phyloP scores from a whole-genome alignment of 495 filamentous ascomycete genomes.

The Endocarpon pusillum region DNA sequence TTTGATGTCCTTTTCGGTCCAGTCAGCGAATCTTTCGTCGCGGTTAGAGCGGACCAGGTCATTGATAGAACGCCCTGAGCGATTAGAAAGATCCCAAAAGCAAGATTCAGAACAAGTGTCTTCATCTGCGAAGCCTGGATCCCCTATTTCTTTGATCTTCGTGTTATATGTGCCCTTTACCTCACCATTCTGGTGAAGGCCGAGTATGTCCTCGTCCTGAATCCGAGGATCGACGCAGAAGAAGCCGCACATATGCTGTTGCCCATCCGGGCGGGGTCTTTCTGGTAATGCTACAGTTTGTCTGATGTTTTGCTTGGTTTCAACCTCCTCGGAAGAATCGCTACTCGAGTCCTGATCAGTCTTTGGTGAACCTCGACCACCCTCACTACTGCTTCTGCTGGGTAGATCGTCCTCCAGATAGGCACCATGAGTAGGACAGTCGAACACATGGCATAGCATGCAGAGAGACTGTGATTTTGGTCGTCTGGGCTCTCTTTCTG shows the following conservation, averaged over 20 bases:
- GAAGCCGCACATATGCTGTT: not conserved
- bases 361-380: too few relatives aligned
- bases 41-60: not conserved
- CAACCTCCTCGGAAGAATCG: not conserved
- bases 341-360: too few relatives aligned
- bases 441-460: not conserved
- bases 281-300: not conserved
- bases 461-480: not conserved
- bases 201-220: not conserved
- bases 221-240: not conserved
- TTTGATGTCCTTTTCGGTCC: not conserved
- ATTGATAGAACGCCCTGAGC: not conserved
- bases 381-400: not conserved
- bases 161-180: not conserved
- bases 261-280: not conserved
- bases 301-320: not conserved
- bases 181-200: not conserved
- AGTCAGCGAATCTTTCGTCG: not conserved
- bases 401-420: not conserved
- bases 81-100: too few relatives aligned
- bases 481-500: not conserved
- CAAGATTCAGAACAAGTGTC: not conserved
- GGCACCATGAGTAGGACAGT: conserved; percentile 1
- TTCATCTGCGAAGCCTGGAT: not conserved
- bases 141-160: not conserved